These are phyloP conservation scores for Piper betle DNA, from an alignment of 164 flowering plant species.

Conservation along the genomic window DNA sequence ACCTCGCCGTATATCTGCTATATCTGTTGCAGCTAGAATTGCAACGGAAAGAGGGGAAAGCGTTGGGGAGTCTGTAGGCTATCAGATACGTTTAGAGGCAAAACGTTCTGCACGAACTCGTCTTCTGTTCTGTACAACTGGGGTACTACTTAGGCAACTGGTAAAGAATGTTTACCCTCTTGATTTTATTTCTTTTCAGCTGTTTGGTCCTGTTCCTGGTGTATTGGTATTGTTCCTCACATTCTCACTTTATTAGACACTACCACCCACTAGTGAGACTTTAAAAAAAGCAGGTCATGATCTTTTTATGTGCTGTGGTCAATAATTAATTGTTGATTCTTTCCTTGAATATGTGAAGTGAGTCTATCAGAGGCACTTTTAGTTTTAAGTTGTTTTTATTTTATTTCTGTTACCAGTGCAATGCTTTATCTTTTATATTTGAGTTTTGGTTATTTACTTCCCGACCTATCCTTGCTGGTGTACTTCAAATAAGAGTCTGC, in stretches of 20 bases:
- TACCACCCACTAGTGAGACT: not conserved
- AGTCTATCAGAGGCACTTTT: not conserved
- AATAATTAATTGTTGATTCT: not conserved
- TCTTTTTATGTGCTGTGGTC: not conserved
- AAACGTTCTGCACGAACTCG: constrained; percentile 69
- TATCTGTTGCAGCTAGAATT: constrained; percentile 84
- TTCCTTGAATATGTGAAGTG: not conserved
- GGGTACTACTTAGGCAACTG: constrained; percentile 73
- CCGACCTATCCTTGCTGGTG: not conserved
- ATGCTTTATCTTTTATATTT: not conserved
- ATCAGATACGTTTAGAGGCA: constrained; percentile 88
- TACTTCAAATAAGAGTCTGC: not conserved
- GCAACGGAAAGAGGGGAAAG: constrained; percentile 83
- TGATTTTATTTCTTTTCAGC: not conserved
- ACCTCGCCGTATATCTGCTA: constrained; percentile 95
- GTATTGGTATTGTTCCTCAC: not conserved
- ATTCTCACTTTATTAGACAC: too few relatives aligned
- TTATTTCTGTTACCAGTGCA: not conserved
- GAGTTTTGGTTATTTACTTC: too few relatives aligned
- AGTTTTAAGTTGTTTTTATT: not conserved
- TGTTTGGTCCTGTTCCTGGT: not conserved
- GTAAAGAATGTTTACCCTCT: constrained; percentile 22
- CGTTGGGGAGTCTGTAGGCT: constrained; percentile 91
- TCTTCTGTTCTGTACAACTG: constrained; percentile 87
- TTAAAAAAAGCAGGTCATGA: not conserved